Base-by-base conservation (phyloP, 2,329 filamentous ascomycete genomes). In the Cordyceps farinosa region DNA sequence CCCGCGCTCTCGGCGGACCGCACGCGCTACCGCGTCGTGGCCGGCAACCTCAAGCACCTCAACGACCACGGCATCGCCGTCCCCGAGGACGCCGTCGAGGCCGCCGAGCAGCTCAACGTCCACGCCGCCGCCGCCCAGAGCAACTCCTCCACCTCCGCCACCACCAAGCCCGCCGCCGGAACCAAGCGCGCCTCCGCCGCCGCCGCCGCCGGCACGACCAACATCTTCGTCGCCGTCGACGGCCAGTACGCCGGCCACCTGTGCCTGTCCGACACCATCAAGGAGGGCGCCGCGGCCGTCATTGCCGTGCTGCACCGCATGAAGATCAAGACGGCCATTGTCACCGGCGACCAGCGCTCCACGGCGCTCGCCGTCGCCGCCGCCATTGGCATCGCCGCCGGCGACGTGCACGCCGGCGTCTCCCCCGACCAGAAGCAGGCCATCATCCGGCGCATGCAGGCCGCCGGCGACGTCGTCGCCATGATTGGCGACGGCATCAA, bases 401-500 rank as follows among this genome's bases (percentile, higher is more conserved):
- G 89, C 3, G 83, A 92, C 66, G 91, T 98, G 44, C 89, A 89
- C 72, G 92, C 95, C 13, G 90, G 91, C n/a, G 90, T 94, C 54
- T 92, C 90, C 4, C 95, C 95, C 0, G 89, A 92, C 67, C 90
- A 96, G 77, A 99, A 99, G 74, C 93, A 96, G 74, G 81, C 84
- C 34, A 96, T 98, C 68, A 84, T 99, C 69, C 85, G 87, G 56
- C 80, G 89, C 61, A 83, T 98, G 22, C 92, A 97, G 77, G 80
- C 82, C 0, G 76, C 82, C 57, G 92, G 92, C 65, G 85, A 92
- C 69, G 81, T 90, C 56, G 91, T 98, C 32, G 95, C 91, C 68
- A 99, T 99, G 95, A 93, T 98, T 15, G 93, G 95, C 59, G 95
- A 99, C 75, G 95, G 95, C 48, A 97, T 99, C 83, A 99, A 99